These are phyloP conservation scores for Wickerhamomyces pijperi DNA, from an alignment of 805 yeast genomes.

Conservation along the genomic window DNA sequence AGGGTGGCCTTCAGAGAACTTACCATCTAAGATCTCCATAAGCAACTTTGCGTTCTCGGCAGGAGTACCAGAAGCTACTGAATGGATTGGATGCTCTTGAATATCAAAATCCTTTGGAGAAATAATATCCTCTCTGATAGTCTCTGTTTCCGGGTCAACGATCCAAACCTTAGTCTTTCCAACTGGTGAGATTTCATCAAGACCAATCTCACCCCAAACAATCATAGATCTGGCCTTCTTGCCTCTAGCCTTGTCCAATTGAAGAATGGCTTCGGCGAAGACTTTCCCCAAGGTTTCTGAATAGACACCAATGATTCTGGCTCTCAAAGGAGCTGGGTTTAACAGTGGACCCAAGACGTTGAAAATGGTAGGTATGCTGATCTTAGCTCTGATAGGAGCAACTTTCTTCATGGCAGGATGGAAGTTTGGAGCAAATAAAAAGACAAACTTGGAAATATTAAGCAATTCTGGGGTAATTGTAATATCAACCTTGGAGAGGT, in stretches of 20 bases:
- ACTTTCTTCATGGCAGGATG: slow-evolving; percentile 86
- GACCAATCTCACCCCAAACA: slow-evolving; percentile 86
- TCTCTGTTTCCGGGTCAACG: slow-evolving; percentile 32
- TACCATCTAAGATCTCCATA: slow-evolving; percentile 29
- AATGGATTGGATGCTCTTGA: slow-evolving; percentile 52
- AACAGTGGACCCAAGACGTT: slow-evolving; percentile 88
- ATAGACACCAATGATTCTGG: slow-evolving; percentile 86
- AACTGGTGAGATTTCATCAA: slow-evolving; percentile 89
- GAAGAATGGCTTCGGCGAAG: slow-evolving; percentile 71
- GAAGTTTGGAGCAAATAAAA: slow-evolving; percentile 89
- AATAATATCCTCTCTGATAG: slow-evolving; percentile 32
- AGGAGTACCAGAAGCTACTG: slow-evolving; percentile 81
- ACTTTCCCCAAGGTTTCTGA: slow-evolving; percentile 67
- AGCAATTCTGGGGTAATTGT: slow-evolving; percentile 49
- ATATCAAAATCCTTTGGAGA: slow-evolving; percentile 77
- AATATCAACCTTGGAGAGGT: slow-evolving; percentile 56
- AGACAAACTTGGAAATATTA: slow-evolving; percentile 37
- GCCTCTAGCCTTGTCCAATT: slow-evolving; percentile 39
- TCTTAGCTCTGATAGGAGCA: slow-evolving; percentile 59
- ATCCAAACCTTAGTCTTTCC: slow-evolving; percentile 80
- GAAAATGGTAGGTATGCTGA: slow-evolving; percentile 90
- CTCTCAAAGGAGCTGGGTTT: slow-evolving; percentile 76
- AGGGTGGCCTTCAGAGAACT: slow-evolving; percentile 42
- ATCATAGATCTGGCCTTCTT: slow-evolving; percentile 53
- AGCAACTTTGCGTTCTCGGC: slow-evolving; percentile 65